phyloP scores from a whole-genome alignment of 257 asterid species.

The Lycium barbarum region DNA sequence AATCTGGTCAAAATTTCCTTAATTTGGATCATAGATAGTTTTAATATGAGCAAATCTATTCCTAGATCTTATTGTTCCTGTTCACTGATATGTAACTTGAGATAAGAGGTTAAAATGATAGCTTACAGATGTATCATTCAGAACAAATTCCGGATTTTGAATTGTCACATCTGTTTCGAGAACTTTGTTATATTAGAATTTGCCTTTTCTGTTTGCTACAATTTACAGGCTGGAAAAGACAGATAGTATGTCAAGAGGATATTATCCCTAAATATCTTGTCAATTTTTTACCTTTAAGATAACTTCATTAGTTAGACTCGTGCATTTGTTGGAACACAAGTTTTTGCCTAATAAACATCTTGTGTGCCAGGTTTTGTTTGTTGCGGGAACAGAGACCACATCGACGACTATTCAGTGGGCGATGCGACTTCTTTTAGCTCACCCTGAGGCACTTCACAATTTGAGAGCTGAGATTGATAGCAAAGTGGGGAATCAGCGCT shows the following conservation, averaged over 20 bases:
- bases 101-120: not conserved
- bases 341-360: not conserved
- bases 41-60: too few relatives aligned
- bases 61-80: too few relatives aligned
- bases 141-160: not conserved
- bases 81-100: not conserved
- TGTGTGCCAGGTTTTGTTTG: constrained; percentile 44
- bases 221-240: too few relatives aligned
- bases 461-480: constrained; percentile 57
- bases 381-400: constrained; percentile 65
- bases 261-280: too few relatives aligned
- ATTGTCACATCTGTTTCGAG: not conserved
- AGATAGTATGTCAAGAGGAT: too few relatives aligned
- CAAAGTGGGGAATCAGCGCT: constrained; percentile 44
- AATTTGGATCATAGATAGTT: not conserved
- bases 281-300: not conserved
- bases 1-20: not conserved
- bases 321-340: not conserved
- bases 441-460: constrained; percentile 46
- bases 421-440: constrained; percentile 50
- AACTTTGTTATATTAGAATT: too few relatives aligned
- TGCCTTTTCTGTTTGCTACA: not conserved
- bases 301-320: not conserved
- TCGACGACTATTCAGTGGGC: constrained; percentile 51
- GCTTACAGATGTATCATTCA: not conserved